These are phyloP conservation scores for Eragrostis curvula DNA, from an alignment of 176 grass and related monocot genomes.

Conservation along the genomic window DNA sequence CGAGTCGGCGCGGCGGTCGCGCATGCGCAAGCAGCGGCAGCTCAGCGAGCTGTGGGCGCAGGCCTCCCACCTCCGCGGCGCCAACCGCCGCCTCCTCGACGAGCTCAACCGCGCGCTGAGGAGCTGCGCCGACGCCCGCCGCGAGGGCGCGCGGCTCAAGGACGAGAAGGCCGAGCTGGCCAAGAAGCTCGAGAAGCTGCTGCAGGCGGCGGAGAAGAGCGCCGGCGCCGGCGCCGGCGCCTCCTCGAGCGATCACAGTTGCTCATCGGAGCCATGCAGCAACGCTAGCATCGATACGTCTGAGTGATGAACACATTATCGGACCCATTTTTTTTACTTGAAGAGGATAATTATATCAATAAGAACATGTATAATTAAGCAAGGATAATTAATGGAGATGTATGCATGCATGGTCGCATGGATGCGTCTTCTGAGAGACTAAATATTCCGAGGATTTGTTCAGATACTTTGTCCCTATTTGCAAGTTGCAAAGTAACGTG, in stretches of 20 bases:
- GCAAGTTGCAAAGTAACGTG: slow-evolving; percentile 19
- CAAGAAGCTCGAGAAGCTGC: slow-evolving; percentile 62
- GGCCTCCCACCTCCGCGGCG: slow-evolving; percentile 61
- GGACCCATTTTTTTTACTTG: slow-evolving; percentile 41
- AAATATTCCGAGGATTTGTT: neutral
- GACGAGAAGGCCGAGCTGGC: slow-evolving; percentile 57
- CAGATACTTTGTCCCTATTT: slow-evolving; percentile 10
- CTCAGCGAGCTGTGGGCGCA: slow-evolving; percentile 78
- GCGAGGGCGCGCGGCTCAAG: slow-evolving; percentile 60
- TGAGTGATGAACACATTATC: slow-evolving; percentile 51
- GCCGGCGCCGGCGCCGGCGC: neutral
- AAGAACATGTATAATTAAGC: slow-evolving; percentile 36
- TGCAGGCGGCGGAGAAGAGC: slow-evolving; percentile 9
- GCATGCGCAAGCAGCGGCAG: slow-evolving; percentile 95
- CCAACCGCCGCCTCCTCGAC: slow-evolving; percentile 73
- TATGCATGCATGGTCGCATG: slow-evolving; percentile 11
- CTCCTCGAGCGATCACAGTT: slow-evolving; percentile 11
- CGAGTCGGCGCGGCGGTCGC: slow-evolving; percentile 87
- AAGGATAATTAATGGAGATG: slow-evolving; percentile 29
- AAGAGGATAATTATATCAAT: slow-evolving; percentile 44
- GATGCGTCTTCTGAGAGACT: neutral
- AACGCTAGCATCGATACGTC: neutral
- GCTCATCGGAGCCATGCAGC: slow-evolving; percentile 40
- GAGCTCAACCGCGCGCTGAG: slow-evolving; percentile 72
- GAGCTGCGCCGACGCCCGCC: slow-evolving; percentile 45